phyloP scores from a whole-genome alignment of 2,329 filamentous ascomycete species.

The Penicillium oxalicum region DNA sequence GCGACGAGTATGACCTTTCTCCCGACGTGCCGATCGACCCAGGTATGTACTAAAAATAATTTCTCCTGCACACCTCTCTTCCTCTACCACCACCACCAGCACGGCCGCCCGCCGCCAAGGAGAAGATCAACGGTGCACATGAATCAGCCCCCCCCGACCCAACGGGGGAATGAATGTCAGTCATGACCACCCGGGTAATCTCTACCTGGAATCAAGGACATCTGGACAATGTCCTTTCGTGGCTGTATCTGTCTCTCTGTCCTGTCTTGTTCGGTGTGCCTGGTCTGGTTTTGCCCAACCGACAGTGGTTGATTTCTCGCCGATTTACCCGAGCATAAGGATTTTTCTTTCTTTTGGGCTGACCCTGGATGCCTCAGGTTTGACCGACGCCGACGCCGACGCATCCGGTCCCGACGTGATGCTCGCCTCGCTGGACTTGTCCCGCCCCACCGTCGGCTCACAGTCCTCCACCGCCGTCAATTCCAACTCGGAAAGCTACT shows the following conservation, averaged over 20 bases:
- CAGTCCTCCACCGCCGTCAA: conserved; percentile 34
- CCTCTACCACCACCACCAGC: too few species aligned
- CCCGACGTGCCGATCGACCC: conserved; percentile 19
- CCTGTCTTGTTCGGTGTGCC: too few species aligned
- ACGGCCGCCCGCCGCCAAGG: too few species aligned
- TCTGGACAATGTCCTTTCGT: too few species aligned
- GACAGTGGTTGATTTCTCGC: too few species aligned
- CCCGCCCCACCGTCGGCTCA: conserved; percentile 26
- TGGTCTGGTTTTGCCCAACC: too few species aligned
- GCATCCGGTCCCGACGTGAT: conserved; percentile 4
- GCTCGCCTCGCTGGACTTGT: conserved; percentile 13
- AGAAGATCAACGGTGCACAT: background rate
- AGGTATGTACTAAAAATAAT: conserved; percentile 11
- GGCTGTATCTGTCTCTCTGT: too few species aligned
- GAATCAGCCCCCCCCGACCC: background rate
- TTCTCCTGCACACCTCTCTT: too few species aligned
- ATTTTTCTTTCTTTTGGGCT: conserved; percentile 2
- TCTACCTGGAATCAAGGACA: too few species aligned
- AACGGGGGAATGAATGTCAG: too few species aligned
- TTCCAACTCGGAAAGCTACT: conserved; percentile 30
- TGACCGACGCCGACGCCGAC: conserved; percentile 8
- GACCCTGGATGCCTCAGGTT: conserved; percentile 2
- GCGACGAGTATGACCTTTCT: conserved; percentile 17
- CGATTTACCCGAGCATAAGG: background rate
- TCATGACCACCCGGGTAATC: too few species aligned